These are phyloP conservation scores for Cercospora canescens DNA, from an alignment of 2,329 filamentous ascomycete genomes.

Conservation along the genomic window DNA sequence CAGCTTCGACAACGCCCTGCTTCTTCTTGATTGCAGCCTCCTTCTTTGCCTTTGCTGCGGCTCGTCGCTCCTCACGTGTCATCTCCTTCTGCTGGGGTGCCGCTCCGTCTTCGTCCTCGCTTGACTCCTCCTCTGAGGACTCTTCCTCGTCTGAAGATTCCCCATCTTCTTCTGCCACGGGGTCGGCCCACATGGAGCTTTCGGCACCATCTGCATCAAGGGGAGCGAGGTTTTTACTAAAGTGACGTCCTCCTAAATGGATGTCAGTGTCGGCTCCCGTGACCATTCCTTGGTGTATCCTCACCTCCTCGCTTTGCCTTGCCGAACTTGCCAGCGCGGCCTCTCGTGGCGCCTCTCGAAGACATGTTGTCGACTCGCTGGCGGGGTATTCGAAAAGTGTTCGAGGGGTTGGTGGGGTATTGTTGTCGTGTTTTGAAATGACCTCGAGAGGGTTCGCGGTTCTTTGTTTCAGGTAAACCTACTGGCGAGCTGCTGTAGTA, in stretches of 20 bases:
- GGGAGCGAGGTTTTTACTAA: conserved; percentile 86
- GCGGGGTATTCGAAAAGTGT: conserved; percentile 11
- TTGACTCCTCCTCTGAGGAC: conserved; percentile 47
- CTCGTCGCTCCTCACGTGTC: conserved; percentile 85
- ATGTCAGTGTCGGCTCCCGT: conserved; percentile 19
- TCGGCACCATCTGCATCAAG: conserved; percentile 87
- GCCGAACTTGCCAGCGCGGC: conserved; percentile 89
- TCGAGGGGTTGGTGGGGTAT: conserved; percentile 18
- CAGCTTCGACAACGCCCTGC: conserved; percentile 71
- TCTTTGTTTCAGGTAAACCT: not conserved
- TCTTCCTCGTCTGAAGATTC: conserved; percentile 51
- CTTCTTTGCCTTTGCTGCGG: conserved; percentile 86
- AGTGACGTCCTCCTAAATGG: conserved; percentile 81
- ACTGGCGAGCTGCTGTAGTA: not conserved
- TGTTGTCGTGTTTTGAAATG: not conserved
- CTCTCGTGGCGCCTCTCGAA: conserved; percentile 51
- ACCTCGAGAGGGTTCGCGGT: not conserved
- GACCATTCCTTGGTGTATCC: conserved; percentile 35
- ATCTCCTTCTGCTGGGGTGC: conserved; percentile 48
- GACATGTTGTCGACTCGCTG: conserved; percentile 49
- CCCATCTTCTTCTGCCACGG: conserved; percentile 53
- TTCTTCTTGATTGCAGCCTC: conserved; percentile 80
- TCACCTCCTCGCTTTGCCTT: conserved; percentile 90
- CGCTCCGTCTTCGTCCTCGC: conserved; percentile 42
- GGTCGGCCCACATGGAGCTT: conserved; percentile 80